Base-by-base conservation (phyloP, 2,329 filamentous ascomycete genomes). In the Diaporthe longicolla region DNA sequence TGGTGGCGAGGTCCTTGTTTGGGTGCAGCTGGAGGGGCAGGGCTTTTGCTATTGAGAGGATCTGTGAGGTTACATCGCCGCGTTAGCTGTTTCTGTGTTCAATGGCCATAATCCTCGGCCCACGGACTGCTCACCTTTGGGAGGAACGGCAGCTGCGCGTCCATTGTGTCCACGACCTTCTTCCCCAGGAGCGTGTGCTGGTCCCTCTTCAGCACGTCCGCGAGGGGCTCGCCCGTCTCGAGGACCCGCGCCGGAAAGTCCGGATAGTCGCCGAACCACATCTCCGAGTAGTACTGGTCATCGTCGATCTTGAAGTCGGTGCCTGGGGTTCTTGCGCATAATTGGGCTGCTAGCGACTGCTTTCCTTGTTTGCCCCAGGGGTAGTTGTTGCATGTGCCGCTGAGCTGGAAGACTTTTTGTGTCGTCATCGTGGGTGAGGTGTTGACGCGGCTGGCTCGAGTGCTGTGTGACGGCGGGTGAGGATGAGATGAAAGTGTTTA, bases 181-280 rank as follows among this genome's bases (percentile, higher is more conserved):
- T 90, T 86, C 3, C 93, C 93, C 1, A 95, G 85, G 0, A 94
- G 85, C 73, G 89, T 84, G 26, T 92, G 86, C 48, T 91, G 86
- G 79, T 93, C 86, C 71, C 84, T 84, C 76, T 93, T 87, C 43
- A 95, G 83, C 21, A 93, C 88, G 29, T 93, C 88, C 76, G 90
- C 88, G 1, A 95, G 87, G 37, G 89, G 84, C 79, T 94, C 89
- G 37, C 90, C 91, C 0, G 89, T 92, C 29, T 85, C 84, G 21
- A 93, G 83, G 1, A 93, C 85, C 71, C 90, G 89, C 1, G 91
- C 93, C 0, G 93, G 93, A 35, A 92, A 88, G 52, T 90, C 90
- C 0, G 93, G 92, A 79, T 95, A 94, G 58, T 93, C 94, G 5
- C 92, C 93, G 85, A 95, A 93, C 93, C 93, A 95, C 87, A 93